These are phyloP conservation scores for Plasmodium gaboni DNA, from an alignment of 169 alveolate genomes.

Conservation along the genomic window DNA sequence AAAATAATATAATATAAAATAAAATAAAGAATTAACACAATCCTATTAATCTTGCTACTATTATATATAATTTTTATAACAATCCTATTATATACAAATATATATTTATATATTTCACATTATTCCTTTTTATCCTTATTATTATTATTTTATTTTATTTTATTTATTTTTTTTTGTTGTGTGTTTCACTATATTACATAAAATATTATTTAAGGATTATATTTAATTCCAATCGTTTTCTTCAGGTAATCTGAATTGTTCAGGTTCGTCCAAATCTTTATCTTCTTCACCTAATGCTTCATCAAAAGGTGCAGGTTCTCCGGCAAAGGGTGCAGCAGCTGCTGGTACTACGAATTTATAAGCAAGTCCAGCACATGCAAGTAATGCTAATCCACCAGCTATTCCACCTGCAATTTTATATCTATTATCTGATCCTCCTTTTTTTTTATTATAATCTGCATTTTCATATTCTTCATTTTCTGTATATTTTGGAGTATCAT, in stretches of 20 bases:
- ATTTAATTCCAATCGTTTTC: constrained; percentile 71
- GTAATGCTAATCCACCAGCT: constrained; percentile 58
- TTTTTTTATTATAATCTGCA: not conserved
- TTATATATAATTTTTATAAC: too few relatives aligned
- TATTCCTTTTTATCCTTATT: too few relatives aligned
- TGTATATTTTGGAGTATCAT: not conserved
- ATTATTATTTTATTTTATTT: not conserved
- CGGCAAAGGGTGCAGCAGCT: constrained; percentile 20
- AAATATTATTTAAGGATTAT: not conserved
- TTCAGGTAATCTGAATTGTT: constrained; percentile 75
- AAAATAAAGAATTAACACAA: too few relatives aligned
- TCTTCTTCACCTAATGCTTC: constrained; percentile 60
- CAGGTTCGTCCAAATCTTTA: constrained; percentile 26
- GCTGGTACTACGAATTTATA: constrained; percentile 30
- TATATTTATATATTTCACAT: too few relatives aligned
- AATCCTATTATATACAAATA: too few relatives aligned
- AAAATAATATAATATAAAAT: too few relatives aligned
- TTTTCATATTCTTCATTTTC: not conserved
- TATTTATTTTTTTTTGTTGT: not conserved
- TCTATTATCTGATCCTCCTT: constrained; percentile 16
- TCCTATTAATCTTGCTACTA: too few relatives aligned
- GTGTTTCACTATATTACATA: not conserved
- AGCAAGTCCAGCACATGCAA: constrained; percentile 52
- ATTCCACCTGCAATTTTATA: constrained; percentile 76
- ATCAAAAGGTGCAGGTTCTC: constrained; percentile 57